Percentiles rank a stretch among this genome's conserved stretches.
phyloP scores from a whole-genome alignment of 1,139 yeast genomes.

The Yarrowia galli region DNA sequence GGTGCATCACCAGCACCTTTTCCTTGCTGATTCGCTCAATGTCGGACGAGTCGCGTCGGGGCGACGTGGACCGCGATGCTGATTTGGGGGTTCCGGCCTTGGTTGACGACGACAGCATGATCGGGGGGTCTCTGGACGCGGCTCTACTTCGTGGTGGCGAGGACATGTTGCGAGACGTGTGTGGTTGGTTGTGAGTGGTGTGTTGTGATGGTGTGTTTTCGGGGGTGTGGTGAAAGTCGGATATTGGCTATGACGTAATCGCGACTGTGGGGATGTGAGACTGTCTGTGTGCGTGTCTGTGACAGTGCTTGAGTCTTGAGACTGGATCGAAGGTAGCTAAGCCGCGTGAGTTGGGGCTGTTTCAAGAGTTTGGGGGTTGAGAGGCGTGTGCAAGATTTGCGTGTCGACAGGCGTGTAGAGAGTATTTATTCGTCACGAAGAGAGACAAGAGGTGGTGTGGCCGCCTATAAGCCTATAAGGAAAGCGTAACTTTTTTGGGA shows the following conservation, averaged over 20 bases:
- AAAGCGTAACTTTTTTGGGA: slow-evolving; percentile 30
- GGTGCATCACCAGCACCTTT: slow-evolving; percentile 47
- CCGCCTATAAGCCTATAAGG: slow-evolving; percentile 31
- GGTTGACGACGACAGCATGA: slow-evolving; percentile 34
- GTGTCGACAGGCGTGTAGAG: not conserved
- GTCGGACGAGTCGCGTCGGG: slow-evolving; percentile 48
- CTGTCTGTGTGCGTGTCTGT: not conserved
- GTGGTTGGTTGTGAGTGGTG: not conserved
- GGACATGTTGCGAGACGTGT: not conserved
- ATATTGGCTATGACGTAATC: slow-evolving; percentile 19
- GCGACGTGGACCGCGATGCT: slow-evolving; percentile 46
- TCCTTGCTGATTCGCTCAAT: slow-evolving; percentile 49
- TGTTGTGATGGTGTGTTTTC: not conserved
- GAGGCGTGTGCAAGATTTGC: no score
- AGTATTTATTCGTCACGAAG: slow-evolving; percentile 4
- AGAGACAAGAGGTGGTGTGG: slow-evolving; percentile 19
- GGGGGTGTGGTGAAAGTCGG: no score
- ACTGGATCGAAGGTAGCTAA: no score
- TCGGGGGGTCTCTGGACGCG: slow-evolving; percentile 34
- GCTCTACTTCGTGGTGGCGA: slow-evolving; percentile 36
- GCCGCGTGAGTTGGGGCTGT: no score
- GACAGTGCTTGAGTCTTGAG: no score
- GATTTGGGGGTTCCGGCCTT: slow-evolving; percentile 33
- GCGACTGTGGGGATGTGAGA: not conserved
- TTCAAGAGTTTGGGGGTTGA: no score